Evolutionary conservation across 2,329 filamentous ascomycete species (phyloP).

Genomic region (Scolecobasidium constrictum): DNA sequence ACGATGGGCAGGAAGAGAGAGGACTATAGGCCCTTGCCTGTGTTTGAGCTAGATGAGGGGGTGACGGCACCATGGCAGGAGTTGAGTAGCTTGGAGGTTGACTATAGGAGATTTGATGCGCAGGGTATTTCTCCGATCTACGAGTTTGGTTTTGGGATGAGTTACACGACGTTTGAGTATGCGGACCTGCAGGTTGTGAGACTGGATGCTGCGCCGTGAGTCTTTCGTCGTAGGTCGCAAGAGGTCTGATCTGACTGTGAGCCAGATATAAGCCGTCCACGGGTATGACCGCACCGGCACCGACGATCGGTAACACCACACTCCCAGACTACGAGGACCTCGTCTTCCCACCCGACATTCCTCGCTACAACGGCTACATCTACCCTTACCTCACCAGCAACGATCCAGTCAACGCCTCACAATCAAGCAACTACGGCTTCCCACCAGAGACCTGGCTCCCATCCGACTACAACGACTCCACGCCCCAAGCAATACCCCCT

Average conservation of each 20-base stretch:
- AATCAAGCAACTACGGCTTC: background rate
- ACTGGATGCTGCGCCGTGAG: constrained; percentile 1
- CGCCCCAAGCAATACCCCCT: constrained; percentile 8
- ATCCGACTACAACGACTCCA: no score
- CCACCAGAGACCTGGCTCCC: no score
- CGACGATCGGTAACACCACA: no score
- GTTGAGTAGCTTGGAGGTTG: constrained; percentile 33
- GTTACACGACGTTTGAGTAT: constrained; percentile 14
- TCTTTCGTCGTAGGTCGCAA: background rate
- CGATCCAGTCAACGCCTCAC: constrained; percentile 12
- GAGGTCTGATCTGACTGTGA: background rate
- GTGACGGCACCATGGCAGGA: constrained; percentile 25
- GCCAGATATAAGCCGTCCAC: constrained; percentile 22
- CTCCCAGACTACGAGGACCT: constrained; percentile 9
- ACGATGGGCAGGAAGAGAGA: constrained; percentile 23
- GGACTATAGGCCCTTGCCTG: no score
- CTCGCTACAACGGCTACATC: no score
- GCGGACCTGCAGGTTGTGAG: background rate
- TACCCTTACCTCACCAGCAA: constrained; percentile 11
- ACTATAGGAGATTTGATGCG: constrained; percentile 34
- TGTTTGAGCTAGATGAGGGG: constrained; percentile 15
- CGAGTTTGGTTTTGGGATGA: constrained; percentile 35
- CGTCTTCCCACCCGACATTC: no score
- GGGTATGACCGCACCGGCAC: constrained; percentile 26
- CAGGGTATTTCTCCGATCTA: constrained; percentile 29